These are phyloP conservation scores for Naganishia sp. DNA, from an alignment of 1,284 basidiomycete genomes.

Conservation along the genomic window DNA sequence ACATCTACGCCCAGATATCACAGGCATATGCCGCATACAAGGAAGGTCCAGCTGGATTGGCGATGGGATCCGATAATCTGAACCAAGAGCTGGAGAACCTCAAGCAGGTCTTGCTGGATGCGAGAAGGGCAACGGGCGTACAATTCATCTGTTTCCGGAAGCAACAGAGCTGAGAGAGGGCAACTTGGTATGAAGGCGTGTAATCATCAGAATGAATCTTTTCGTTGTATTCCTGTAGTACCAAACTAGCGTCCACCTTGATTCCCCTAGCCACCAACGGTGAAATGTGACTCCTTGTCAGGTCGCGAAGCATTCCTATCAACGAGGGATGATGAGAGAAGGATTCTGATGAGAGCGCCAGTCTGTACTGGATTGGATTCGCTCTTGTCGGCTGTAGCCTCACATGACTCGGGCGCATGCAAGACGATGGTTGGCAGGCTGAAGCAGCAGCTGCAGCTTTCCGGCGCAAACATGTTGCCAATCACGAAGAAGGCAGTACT, in stretches of 20 bases:
- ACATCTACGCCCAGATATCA: slow-evolving; percentile 92
- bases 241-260: neutral
- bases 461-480: too few species aligned
- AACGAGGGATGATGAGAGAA: too few species aligned
- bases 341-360: too few species aligned
- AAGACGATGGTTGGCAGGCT: too few species aligned
- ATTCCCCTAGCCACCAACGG: too few species aligned
- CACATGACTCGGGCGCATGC: too few species aligned
- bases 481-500: too few species aligned
- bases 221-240: neutral
- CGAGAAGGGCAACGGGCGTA: slow-evolving; percentile 84
- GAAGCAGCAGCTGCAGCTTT: too few species aligned
- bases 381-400: too few species aligned
- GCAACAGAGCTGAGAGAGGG: slow-evolving; percentile 1
- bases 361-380: too few species aligned
- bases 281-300: too few species aligned
- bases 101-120: slow-evolving; percentile 83
- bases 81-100: slow-evolving; percentile 87
- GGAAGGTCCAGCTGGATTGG: slow-evolving; percentile 1
- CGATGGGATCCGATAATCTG: slow-evolving; percentile 57
- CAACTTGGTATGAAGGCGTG: neutral
- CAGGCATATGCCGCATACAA: slow-evolving; percentile 74
- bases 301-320: too few species aligned
- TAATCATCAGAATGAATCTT: neutral
- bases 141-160: slow-evolving; percentile 77